phyloP scores from a whole-genome alignment of 2,329 filamentous ascomycete species.

The Penicillium sp. region DNA sequence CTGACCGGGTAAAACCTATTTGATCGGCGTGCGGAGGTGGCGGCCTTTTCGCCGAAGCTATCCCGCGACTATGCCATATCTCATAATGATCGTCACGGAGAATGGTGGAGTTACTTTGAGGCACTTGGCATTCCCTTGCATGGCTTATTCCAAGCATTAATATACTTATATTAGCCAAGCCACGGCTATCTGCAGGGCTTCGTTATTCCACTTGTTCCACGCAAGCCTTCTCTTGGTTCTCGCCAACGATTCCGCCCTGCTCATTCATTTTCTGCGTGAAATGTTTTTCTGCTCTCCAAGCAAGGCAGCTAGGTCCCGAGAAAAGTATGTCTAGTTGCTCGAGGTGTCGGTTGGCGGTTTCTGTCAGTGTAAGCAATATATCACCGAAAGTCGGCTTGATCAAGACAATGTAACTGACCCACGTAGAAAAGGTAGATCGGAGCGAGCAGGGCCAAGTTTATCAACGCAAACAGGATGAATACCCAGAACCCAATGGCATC shows the following conservation, averaged over 20 bases:
- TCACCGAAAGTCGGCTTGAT: too few species aligned
- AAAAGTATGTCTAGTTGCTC: slow-evolving; percentile 33
- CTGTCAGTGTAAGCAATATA: slow-evolving; percentile 2
- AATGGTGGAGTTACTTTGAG: too few species aligned
- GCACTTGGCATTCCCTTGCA: too few species aligned
- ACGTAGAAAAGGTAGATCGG: slow-evolving; percentile 35
- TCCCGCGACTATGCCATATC: not conserved
- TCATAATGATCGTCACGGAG: not conserved
- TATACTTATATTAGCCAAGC: too few species aligned
- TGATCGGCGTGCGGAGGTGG: slow-evolving; percentile 20
- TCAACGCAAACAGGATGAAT: slow-evolving; percentile 37
- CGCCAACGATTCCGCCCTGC: slow-evolving; percentile 4
- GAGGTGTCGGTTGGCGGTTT: slow-evolving; percentile 32
- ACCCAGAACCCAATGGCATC: slow-evolving; percentile 36
- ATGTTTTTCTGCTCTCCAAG: slow-evolving; percentile 29
- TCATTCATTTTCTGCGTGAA: slow-evolving; percentile 20
- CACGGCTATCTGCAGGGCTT: too few species aligned
- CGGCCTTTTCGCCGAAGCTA: slow-evolving; percentile 12
- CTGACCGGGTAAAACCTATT: slow-evolving; percentile 9
- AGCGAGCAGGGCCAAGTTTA: slow-evolving; percentile 32
- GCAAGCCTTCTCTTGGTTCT: slow-evolving; percentile 6
- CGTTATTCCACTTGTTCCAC: slow-evolving; percentile 12
- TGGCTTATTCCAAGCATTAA: too few species aligned
- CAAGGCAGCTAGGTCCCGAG: slow-evolving; percentile 29
- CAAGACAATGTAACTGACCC: slow-evolving; percentile 12